Percentiles rank a stretch among this genome's conserved stretches.
These are phyloP conservation scores for Backusella parvicylindrica DNA, from an alignment of 192 early-diverging fungal genomes.

Conservation along the genomic window DNA sequence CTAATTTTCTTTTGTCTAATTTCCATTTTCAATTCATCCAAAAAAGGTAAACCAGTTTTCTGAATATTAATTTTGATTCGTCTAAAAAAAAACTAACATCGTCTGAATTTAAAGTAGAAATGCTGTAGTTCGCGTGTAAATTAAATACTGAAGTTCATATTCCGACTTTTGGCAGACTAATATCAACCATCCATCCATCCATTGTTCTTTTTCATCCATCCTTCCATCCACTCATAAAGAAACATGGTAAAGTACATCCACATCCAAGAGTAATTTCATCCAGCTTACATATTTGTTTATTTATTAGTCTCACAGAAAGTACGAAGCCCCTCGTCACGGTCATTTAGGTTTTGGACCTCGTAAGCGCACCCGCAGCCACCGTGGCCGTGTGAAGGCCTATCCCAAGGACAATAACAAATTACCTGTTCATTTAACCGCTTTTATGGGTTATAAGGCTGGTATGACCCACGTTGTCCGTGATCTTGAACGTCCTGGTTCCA, in stretches of 20 bases:
- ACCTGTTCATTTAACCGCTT: conserved; percentile 98
- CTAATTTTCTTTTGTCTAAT: too few species aligned
- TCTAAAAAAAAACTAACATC: too few species aligned
- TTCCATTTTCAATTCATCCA: too few species aligned
- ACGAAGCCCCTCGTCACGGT: conserved; percentile 96
- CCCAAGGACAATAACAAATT: conserved; percentile 95
- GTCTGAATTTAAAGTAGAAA: too few species aligned
- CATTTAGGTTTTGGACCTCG: conserved; percentile 61
- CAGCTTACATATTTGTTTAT: neutral
- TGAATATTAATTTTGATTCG: too few species aligned
- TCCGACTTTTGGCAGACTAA: neutral
- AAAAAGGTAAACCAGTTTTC: too few species aligned
- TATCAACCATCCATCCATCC: conserved; percentile 28
- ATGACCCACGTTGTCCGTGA: conserved; percentile 99
- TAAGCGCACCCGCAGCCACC: conserved; percentile 90
- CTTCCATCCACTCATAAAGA: neutral
- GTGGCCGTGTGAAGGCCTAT: conserved; percentile 98
- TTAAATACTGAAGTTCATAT: neutral
- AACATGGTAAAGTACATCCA: neutral
- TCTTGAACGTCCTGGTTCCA: conserved; percentile 97
- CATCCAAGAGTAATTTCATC: neutral
- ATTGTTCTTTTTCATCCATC: neutral
- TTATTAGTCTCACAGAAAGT: conserved; percentile 82
- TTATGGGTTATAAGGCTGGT: conserved; percentile 99
- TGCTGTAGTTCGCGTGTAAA: too few species aligned